These are phyloP conservation scores for Botryotinia convoluta DNA, from an alignment of 2,329 filamentous ascomycete species.

Conservation along the genomic window DNA sequence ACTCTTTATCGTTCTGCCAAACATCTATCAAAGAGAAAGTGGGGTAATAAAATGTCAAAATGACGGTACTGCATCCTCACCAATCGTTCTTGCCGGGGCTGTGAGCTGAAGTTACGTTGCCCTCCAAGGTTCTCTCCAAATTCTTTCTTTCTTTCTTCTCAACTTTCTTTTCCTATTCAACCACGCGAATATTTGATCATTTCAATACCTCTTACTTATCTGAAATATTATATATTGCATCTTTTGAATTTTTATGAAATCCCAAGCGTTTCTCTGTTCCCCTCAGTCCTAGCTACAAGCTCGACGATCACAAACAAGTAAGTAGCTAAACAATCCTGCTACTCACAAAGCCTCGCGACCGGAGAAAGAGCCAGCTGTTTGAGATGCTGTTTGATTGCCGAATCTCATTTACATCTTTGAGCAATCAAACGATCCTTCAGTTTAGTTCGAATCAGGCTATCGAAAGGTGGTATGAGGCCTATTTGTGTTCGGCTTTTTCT, in stretches of 20 bases:
- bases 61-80: background rate
- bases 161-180: background rate
- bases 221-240: background rate
- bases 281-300: background rate
- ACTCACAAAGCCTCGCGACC: background rate
- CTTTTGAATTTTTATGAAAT: background rate
- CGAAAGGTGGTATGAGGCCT: background rate
- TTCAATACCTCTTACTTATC: background rate
- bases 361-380: background rate
- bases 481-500: background rate
- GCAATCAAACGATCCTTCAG: background rate
- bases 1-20: background rate
- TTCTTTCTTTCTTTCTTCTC: background rate
- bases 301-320: background rate
- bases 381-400: background rate
- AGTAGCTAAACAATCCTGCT: background rate
- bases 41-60: slow-evolving; percentile 1
- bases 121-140: background rate
- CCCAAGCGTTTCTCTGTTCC: background rate
- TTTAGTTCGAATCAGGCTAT: background rate
- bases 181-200: background rate
- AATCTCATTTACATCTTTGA: background rate
- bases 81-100: background rate
- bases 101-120: background rate
- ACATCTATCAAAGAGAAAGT: background rate